Evolutionary conservation across 2,329 filamentous ascomycete species (phyloP).

Genomic region (Colletotrichum endophyticum): DNA sequence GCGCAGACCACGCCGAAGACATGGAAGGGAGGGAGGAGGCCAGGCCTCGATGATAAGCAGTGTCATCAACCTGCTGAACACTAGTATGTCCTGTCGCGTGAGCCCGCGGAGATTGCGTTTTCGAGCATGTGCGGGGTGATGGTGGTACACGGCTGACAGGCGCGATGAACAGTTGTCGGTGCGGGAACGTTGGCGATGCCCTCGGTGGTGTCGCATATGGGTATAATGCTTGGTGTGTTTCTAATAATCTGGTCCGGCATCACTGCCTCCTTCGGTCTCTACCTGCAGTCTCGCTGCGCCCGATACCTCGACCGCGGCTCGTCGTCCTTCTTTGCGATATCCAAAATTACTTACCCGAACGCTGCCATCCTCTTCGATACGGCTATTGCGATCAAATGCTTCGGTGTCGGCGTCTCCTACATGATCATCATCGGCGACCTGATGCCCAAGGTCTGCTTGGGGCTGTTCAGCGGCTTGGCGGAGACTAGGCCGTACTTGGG

Average conservation of each 20-base stretch:
- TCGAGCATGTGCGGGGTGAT: background rate
- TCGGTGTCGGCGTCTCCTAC: conserved; percentile 96
- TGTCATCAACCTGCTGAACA: conserved; percentile 94
- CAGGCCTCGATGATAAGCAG: conserved; percentile 90
- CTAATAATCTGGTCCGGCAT: conserved; percentile 92
- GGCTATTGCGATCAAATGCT: conserved; percentile 97
- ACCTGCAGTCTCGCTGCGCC: conserved; percentile 91
- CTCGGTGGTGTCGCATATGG: conserved; percentile 94
- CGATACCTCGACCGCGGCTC: conserved; percentile 89
- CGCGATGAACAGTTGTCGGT: conserved; percentile 73
- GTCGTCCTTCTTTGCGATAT: conserved; percentile 94
- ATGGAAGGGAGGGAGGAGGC: conserved; percentile 77
- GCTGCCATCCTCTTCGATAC: conserved; percentile 94
- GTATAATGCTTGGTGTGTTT: conserved; percentile 81
- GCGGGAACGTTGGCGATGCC: conserved; percentile 95
- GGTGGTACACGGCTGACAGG: conserved; percentile 10
- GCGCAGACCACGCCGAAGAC: conserved; percentile 61
- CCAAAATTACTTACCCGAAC: conserved; percentile 95
- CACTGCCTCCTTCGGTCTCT: conserved; percentile 90
- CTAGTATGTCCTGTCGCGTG: conserved; percentile 66
- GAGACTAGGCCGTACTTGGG: conserved; percentile 73
- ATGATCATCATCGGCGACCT: conserved; percentile 98
- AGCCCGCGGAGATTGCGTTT: background rate
- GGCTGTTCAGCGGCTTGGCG: conserved; percentile 71
- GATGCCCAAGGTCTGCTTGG: conserved; percentile 92